These are phyloP conservation scores for Murraya paniculata DNA, from an alignment of 345 rosid species.

Conservation along the genomic window DNA sequence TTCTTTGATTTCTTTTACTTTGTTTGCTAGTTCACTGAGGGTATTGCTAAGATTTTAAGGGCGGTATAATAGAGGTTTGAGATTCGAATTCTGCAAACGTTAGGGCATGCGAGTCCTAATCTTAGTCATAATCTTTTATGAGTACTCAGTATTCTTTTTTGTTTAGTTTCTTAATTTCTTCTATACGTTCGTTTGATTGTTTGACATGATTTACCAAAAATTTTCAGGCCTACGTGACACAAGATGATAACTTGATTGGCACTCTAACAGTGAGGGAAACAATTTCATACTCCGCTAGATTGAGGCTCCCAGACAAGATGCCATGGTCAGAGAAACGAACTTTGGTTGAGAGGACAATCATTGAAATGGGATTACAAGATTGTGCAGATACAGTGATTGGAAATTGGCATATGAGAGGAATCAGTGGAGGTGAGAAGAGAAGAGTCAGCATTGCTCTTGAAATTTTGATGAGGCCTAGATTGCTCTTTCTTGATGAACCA, in stretches of 20 bases:
- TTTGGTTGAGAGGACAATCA: conserved; percentile 74
- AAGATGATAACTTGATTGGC: conserved; percentile 95
- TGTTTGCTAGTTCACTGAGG: not conserved
- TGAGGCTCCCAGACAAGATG: conserved; percentile 94
- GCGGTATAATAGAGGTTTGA: not conserved
- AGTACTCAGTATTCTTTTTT: not conserved
- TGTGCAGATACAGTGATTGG: conserved; percentile 93
- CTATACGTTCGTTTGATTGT: not conserved
- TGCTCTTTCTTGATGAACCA: conserved; percentile 95
- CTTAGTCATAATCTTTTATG: not conserved
- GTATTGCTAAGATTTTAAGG: not conserved
- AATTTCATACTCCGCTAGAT: conserved; percentile 74
- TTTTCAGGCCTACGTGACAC: conserved; percentile 86
- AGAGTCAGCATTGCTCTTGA: conserved; percentile 95
- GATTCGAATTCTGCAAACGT: not conserved
- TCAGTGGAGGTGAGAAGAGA: conserved; percentile 93
- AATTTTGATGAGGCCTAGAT: conserved; percentile 88
- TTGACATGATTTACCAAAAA: not conserved
- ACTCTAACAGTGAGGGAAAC: conserved; percentile 93
- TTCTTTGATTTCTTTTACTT: not conserved
- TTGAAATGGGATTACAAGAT: conserved; percentile 97
- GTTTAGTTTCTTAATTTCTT: not conserved
- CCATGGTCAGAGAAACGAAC: conserved; percentile 73
- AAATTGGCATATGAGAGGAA: conserved; percentile 93
- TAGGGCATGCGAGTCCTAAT: not conserved